phyloP scores from a whole-genome alignment of 2,329 filamentous ascomycete species.

The Diatrype stigma region DNA sequence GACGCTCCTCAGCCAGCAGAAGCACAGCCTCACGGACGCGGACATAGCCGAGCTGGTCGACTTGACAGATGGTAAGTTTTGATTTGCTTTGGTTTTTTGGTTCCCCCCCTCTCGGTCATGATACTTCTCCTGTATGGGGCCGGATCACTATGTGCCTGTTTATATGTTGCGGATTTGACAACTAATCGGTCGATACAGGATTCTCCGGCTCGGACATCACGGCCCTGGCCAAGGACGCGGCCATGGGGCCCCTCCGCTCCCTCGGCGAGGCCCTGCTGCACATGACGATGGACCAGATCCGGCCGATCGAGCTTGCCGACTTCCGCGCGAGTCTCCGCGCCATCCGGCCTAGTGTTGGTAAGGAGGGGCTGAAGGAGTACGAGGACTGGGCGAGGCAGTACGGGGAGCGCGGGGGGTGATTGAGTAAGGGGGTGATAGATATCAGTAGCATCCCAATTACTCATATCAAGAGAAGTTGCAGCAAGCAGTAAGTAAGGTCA shows the following conservation, averaged over 20 bases:
- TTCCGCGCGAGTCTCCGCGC: slow-evolving; percentile 79
- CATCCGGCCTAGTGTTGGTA: slow-evolving; percentile 87
- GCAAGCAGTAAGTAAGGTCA: too few relatives aligned
- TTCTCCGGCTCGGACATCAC: slow-evolving; percentile 98
- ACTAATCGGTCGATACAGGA: slow-evolving; percentile 54
- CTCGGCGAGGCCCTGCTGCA: slow-evolving; percentile 84
- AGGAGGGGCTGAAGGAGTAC: slow-evolving; percentile 78
- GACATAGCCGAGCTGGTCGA: slow-evolving; percentile 73
- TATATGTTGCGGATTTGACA: too few relatives aligned
- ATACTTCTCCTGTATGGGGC: too few relatives aligned
- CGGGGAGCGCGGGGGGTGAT: slow-evolving; percentile 80
- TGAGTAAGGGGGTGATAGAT: too few relatives aligned
- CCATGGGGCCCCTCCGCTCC: slow-evolving; percentile 90
- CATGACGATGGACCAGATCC: slow-evolving; percentile 92
- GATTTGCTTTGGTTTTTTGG: too few relatives aligned
- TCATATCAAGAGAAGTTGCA: too few relatives aligned
- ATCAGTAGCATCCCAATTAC: too few relatives aligned
- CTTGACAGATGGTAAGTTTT: slow-evolving; percentile 73
- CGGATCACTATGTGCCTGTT: too few relatives aligned
- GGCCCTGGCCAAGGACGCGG: slow-evolving; percentile 92
- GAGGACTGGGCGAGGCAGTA: slow-evolving; percentile 94
- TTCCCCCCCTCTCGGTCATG: too few relatives aligned
- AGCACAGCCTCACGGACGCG: slow-evolving; percentile 67
- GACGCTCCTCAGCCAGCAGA: slow-evolving; percentile 80
- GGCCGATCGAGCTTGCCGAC: slow-evolving; percentile 76